Conservation (phyloP, 768 basidiomycete genomes). For the Aureoboletus auriporus region DNA sequence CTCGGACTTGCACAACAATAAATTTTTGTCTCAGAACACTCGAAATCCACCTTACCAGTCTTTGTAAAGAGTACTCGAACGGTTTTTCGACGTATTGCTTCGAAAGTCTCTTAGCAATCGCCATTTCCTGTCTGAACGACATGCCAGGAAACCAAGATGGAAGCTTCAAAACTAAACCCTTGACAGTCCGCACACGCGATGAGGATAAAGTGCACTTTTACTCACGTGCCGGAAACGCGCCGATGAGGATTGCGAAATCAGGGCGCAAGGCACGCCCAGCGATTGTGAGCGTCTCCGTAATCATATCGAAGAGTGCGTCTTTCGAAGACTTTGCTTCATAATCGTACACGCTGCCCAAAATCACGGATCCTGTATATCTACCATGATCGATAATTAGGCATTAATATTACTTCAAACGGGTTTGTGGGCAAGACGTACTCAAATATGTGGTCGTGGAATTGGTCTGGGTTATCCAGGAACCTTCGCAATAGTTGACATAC, state of each 20-base stretch:
- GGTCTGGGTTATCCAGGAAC: conserved; percentile 31
- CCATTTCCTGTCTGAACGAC: conserved; percentile 22
- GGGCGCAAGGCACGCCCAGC: conserved; percentile 11
- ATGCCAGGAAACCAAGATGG: conserved; percentile 24
- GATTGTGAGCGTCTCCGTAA: conserved; percentile 5
- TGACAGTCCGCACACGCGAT: background rate
- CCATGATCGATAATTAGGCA: background rate
- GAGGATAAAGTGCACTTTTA: background rate
- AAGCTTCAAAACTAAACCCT: conserved; percentile 13
- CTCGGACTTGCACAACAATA: conserved; percentile 5
- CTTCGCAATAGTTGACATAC: conserved; percentile 29
- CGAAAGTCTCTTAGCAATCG: conserved; percentile 6
- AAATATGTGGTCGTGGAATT: conserved; percentile 31
- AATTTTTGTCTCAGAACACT: background rate
- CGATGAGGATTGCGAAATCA: conserved; percentile 15
- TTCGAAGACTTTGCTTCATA: conserved; percentile 9
- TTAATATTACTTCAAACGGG: background rate
- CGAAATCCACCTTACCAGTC: conserved; percentile 9
- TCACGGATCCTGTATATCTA: conserved; percentile 19
- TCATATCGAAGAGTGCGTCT: conserved; percentile 13
- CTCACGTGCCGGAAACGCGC: conserved; percentile 16
- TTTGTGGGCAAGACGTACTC: conserved; percentile 21
- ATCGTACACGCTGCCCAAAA: conserved; percentile 20
- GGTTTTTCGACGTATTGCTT: conserved; percentile 15
- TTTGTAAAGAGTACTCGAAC: conserved; percentile 13